Base-by-base conservation (phyloP, 1,139 yeast species). In the Suzukiozyma palmioleophila region DNA sequence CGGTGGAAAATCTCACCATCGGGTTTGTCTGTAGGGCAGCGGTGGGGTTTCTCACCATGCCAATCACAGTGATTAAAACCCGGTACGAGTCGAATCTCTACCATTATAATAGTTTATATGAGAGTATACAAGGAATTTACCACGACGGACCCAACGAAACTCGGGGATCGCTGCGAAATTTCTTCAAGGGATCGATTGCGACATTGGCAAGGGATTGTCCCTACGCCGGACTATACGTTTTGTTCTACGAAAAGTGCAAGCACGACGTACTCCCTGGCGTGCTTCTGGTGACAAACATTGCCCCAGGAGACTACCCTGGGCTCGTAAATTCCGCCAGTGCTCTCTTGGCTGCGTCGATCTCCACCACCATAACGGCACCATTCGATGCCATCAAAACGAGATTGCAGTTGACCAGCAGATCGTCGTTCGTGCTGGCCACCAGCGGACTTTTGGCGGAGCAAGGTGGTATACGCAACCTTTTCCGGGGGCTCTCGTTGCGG, bases 41-140 rank as follows among this genome's bases (percentile, higher is more conserved):
- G 2, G 96, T 89, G 4, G 98, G 98, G 1, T 74, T 84, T 47
- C 47, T 86, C 15, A 88, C 96, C n/a, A 92, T 92, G 98, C 98
- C 98, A 0, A 77, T 92, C n/a, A 92, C 98, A 0, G 81, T 92
- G n/a, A 64, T 92, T 35, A 92, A 92, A 56, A 94, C 95, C 9
- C 72, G 97, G 34, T 89, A 77, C 53, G 97, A 92, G 60, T 81
- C 89, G 6, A 84, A 84, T 39, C 51, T 83, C 42, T 90, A 86
- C 62, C 64, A 75, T 36, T 89, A 89, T 59, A 72, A 66, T 33
- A 79, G 95, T 11, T 59, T 92, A 53, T 51, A 59, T 25, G 82
- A 79, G 36, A 94, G 96, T 0, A 58, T 77, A 1, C 63, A 56
- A 32, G 78, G 79, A 10, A 84, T 89, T 3, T 80, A 75, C 44